Evolutionary conservation across 1,139 yeast species (phyloP), one percentile per base, ranked within the genome.

Genomic region (Hemisphaericaspora lyxosophila): DNA sequence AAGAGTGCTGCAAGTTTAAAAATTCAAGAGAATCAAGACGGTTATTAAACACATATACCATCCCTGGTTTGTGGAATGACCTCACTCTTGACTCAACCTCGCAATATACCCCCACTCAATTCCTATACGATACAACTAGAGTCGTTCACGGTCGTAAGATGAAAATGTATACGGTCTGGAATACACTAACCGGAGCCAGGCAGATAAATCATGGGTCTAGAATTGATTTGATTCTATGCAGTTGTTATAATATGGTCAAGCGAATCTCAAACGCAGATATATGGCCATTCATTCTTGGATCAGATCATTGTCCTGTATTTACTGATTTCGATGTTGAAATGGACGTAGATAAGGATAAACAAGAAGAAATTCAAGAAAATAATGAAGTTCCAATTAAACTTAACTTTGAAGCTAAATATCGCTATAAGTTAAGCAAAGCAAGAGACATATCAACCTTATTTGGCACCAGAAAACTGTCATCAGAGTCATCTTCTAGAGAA

Each of bases 291-390:
- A 53, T 90, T 0, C 65, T 75, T 57, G 98, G 97, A 0, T 88
- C 96, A 0, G 98, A 92, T 57, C 98, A 92, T 60, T 92, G 97
- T 59, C 98, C 98, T 0, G 79, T 88, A 0, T 88, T 61, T 53
- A 75, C 90, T 0, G 97, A 89, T 55, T 57, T 87, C 36, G 64
- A 64, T 24, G 45, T 63, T 6, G 41, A 42, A 0, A 39, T 41
- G 19, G 26, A 17, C 11, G 40, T 15, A 7, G 34, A 7, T 20
- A 9, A 24, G 12, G 26, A 24, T 24, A 13, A 11, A 12, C 26
- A 35, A 17, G 44, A 43, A 14, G 25, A 36, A 14, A 7, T 13
- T 12, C 15, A 13, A 26, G 28, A 26, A 13, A 35, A 35, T 18
- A 11, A 14, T 22, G 39, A 34, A 7, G n/a, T 13, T 5, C 26